Percentiles rank a stretch among this genome's conserved stretches.
These are phyloP conservation scores for Knoxia roxburghii DNA, from an alignment of 257 asterid species.

Conservation along the genomic window DNA sequence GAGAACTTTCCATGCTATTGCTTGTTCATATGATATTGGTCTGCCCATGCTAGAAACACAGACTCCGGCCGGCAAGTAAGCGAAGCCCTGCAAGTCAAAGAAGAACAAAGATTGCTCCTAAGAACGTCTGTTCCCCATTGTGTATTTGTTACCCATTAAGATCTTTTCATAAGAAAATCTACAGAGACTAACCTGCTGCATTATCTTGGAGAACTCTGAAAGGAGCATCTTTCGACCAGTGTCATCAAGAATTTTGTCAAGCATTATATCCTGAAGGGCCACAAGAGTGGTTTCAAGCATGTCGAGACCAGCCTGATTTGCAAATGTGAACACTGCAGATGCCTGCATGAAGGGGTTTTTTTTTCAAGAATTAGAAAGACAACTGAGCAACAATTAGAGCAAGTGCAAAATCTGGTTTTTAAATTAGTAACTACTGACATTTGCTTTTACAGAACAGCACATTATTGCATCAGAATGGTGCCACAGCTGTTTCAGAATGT, in stretches of 20 bases:
- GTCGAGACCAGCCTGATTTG: constrained; percentile 96
- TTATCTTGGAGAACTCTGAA: constrained; percentile 76
- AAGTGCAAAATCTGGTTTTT: background rate
- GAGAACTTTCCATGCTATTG: constrained; percentile 82
- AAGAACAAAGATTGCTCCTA: too few relatives aligned
- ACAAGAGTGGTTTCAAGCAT: constrained; percentile 93
- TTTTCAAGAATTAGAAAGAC: too few relatives aligned
- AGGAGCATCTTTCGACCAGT: constrained; percentile 73
- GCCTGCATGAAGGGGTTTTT: constrained; percentile 55
- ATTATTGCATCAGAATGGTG: constrained; percentile 77
- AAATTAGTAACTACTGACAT: constrained; percentile 35
- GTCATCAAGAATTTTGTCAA: constrained; percentile 82
- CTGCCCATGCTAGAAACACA: constrained; percentile 96
- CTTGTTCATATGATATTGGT: constrained; percentile 77
- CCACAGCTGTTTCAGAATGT: constrained; percentile 80
- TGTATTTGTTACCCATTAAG: background rate
- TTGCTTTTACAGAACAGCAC: constrained; percentile 91
- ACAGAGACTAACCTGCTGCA: constrained; percentile 66
- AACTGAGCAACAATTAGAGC: background rate
- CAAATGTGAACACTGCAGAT: constrained; percentile 75
- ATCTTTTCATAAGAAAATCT: too few relatives aligned
- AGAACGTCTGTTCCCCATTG: too few relatives aligned
- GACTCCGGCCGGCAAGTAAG: constrained; percentile 70
- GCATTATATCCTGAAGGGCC: constrained; percentile 87
- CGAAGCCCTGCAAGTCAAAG: constrained; percentile 58